Evolutionary conservation across 2,329 filamentous ascomycete species (phyloP).

Genomic region (Aspergillus costaricaensis): DNA sequence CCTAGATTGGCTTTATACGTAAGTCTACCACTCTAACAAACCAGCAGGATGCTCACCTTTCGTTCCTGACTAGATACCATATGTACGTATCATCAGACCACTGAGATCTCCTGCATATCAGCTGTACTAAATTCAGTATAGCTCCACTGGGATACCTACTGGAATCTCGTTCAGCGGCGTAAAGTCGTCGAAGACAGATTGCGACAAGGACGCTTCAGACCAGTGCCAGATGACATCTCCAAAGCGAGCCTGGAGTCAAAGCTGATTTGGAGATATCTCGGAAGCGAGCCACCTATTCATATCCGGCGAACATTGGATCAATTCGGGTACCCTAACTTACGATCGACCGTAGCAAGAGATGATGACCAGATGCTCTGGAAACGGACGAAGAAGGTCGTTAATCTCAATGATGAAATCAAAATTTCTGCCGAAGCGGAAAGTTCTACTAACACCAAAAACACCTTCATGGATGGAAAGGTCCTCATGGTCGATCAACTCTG

Average conservation of each 20-base stretch:
- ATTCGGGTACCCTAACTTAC: constrained; percentile 63
- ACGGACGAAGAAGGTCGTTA: constrained; percentile 56
- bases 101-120: neutral
- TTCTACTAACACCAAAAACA: constrained; percentile 14
- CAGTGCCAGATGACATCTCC: constrained; percentile 58
- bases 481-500: constrained; percentile 70
- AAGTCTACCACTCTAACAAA: constrained; percentile 10
- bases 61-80: constrained; percentile 25
- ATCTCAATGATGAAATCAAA: constrained; percentile 40
- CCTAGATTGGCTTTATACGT: constrained; percentile 35
- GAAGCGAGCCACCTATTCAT: constrained; percentile 63
- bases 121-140: constrained; percentile 28
- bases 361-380: constrained; percentile 71
- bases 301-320: constrained; percentile 64
- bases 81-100: constrained; percentile 22
- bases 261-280: constrained; percentile 65
- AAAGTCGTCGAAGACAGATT: constrained; percentile 57
- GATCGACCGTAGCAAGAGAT: constrained; percentile 62
- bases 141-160: constrained; percentile 66
- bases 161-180: constrained; percentile 58
- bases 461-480: constrained; percentile 46
- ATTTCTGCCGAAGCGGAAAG: constrained; percentile 42
- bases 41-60: constrained; percentile 5
- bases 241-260: constrained; percentile 59
- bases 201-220: constrained; percentile 56